These are phyloP conservation scores for Geotrichum phurueaensis DNA, from an alignment of 1,139 yeast genomes.

Conservation along the genomic window DNA sequence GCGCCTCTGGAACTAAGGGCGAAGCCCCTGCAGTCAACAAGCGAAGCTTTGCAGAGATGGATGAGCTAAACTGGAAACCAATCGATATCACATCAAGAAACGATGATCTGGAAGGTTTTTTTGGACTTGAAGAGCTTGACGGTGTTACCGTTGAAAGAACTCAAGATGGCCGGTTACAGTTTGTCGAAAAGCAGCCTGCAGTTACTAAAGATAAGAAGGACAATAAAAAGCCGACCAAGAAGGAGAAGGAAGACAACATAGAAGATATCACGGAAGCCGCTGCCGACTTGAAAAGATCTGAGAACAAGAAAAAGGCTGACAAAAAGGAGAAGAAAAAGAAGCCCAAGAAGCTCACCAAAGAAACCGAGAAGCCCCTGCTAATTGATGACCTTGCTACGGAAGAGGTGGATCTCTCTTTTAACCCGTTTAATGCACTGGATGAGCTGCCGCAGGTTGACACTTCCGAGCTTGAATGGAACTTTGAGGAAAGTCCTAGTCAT, in stretches of 20 bases:
- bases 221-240: constrained; percentile 8
- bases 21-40: background rate
- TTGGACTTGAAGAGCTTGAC: constrained; percentile 88
- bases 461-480: constrained; percentile 25
- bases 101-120: constrained; percentile 84
- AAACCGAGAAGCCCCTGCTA: constrained; percentile 14
- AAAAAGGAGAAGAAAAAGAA: constrained; percentile 25
- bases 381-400: constrained; percentile 14
- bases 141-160: constrained; percentile 72
- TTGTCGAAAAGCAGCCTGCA: constrained; percentile 38
- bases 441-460: constrained; percentile 24
- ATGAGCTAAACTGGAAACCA: constrained; percentile 57
- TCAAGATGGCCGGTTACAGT: constrained; percentile 59
- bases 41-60: constrained; percentile 18
- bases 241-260: constrained; percentile 16
- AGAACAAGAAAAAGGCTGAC: background rate
- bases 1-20: background rate
- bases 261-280: constrained; percentile 25
- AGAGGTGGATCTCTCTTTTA: constrained; percentile 19
- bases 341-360: constrained; percentile 19
- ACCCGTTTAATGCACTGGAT: constrained; percentile 19
- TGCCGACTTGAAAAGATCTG: constrained; percentile 15
- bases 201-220: constrained; percentile 22
- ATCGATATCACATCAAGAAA: constrained; percentile 69
- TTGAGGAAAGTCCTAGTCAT: constrained; percentile 24